phyloP scores from a whole-genome alignment of 179 eudicot species.

The Dionaea muscipula region DNA sequence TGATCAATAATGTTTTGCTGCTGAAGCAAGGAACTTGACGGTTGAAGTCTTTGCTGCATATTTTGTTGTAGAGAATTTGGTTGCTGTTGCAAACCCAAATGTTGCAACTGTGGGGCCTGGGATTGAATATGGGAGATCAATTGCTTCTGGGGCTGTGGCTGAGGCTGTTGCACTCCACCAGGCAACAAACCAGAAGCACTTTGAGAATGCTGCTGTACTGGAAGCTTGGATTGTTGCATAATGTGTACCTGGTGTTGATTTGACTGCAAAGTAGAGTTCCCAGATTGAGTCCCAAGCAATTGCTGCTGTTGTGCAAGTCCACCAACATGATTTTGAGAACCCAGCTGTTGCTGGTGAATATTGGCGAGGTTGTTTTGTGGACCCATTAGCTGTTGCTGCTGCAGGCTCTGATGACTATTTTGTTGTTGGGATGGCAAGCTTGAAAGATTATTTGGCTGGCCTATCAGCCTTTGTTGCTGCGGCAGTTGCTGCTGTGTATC shows the following conservation, averaged over 20 bases:
- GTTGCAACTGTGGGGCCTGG: slow-evolving; percentile 65
- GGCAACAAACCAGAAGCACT: slow-evolving; percentile 32
- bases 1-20: slow-evolving; percentile 65
- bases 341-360: slow-evolving; percentile 62
- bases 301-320: slow-evolving; percentile 49
- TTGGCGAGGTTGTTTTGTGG: slow-evolving; percentile 48
- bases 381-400: slow-evolving; percentile 48
- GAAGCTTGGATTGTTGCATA: slow-evolving; percentile 53
- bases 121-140: slow-evolving; percentile 73
- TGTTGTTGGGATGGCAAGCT: slow-evolving; percentile 52
- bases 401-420: slow-evolving; percentile 23
- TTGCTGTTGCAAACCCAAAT: slow-evolving; percentile 65
- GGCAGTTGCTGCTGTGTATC: slow-evolving; percentile 35
- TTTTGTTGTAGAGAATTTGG: slow-evolving; percentile 51
- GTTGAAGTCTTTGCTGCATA: slow-evolving; percentile 78
- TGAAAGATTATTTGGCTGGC: slow-evolving; percentile 54
- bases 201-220: slow-evolving; percentile 55
- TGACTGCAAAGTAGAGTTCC: slow-evolving; percentile 42
- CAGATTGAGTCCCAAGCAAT: slow-evolving; percentile 52
- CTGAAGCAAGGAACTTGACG: slow-evolving; percentile 57
- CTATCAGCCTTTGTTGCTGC: slow-evolving; percentile 56
- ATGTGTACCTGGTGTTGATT: slow-evolving; percentile 55
- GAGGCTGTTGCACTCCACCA: slow-evolving; percentile 39
- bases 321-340: slow-evolving; percentile 36
- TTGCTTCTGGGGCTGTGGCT: slow-evolving; percentile 53